phyloP scores from a whole-genome alignment of 2,329 filamentous ascomycete species.

The Alternaria sp. region DNA sequence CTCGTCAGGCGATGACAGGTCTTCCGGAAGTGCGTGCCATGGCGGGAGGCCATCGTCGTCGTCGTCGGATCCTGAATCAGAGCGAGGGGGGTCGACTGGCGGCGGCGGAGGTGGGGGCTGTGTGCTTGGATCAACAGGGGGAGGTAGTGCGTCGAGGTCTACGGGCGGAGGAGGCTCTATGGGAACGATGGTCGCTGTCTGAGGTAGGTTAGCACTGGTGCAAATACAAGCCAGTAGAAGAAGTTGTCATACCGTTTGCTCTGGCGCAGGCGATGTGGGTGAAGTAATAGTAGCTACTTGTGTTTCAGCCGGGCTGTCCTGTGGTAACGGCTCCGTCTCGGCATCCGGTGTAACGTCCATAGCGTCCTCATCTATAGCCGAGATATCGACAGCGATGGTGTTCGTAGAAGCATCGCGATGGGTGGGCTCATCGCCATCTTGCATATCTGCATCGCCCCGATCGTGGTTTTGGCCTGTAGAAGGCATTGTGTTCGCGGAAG shows the following conservation, averaged over 20 bases:
- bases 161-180: slow-evolving; percentile 30
- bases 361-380: slow-evolving; percentile 42
- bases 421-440: slow-evolving; percentile 28
- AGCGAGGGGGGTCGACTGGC: slow-evolving; percentile 35
- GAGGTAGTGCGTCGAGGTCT: slow-evolving; percentile 19
- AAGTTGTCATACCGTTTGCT: slow-evolving; percentile 21
- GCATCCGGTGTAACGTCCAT: slow-evolving; percentile 50
- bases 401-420: slow-evolving; percentile 14
- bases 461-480: slow-evolving; percentile 45
- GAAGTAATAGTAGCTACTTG: slow-evolving; percentile 17
- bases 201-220: neutral
- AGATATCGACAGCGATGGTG: slow-evolving; percentile 37
- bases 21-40: slow-evolving; percentile 64
- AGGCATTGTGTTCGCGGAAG: slow-evolving; percentile 40
- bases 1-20: slow-evolving; percentile 61
- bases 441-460: slow-evolving; percentile 46
- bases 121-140: slow-evolving; percentile 23
- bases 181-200: slow-evolving; percentile 21
- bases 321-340: slow-evolving; percentile 30
- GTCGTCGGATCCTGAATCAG: slow-evolving; percentile 44
- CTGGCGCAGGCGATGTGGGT: slow-evolving; percentile 21
- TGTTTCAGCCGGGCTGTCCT: slow-evolving; percentile 27
- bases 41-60: slow-evolving; percentile 47
- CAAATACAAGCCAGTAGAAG: neutral
- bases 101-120: slow-evolving; percentile 43